Conservation (phyloP, 2,329 filamentous ascomycete genomes). For the Aureobasidium sp. region DNA sequence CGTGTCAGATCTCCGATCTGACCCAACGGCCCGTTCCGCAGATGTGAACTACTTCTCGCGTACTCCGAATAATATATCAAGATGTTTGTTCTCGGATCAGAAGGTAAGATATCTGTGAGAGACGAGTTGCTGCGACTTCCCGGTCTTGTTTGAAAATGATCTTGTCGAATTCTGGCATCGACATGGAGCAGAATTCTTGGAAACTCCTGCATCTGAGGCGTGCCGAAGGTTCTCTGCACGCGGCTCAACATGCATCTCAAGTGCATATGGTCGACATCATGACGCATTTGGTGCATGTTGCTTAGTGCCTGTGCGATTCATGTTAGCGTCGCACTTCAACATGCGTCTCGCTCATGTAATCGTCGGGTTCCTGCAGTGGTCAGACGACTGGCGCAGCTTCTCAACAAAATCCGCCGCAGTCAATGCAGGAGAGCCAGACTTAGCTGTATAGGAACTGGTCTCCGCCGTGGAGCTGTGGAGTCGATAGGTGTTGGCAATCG, state of each 20-base stretch:
- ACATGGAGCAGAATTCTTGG: not conserved
- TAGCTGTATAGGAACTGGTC: not conserved
- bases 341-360: not conserved
- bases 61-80: too few relatives aligned
- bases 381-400: too few relatives aligned
- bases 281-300: not conserved
- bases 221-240: not conserved
- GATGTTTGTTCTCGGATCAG: too few relatives aligned
- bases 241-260: not conserved
- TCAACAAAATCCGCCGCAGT: not conserved
- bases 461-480: not conserved
- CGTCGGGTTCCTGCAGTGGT: not conserved
- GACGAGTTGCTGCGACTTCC: too few relatives aligned
- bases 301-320: not conserved
- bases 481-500: not conserved
- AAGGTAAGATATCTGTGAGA: too few relatives aligned
- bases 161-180: not conserved
- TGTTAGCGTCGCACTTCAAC: not conserved
- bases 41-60: too few relatives aligned
- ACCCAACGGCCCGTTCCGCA: too few relatives aligned
- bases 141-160: too few relatives aligned
- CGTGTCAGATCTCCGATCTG: too few relatives aligned
- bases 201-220: not conserved
- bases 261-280: not conserved
- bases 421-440: not conserved